phyloP scores from a whole-genome alignment of 192 early-diverging fungal genomes.

The Coemansia sp. region DNA sequence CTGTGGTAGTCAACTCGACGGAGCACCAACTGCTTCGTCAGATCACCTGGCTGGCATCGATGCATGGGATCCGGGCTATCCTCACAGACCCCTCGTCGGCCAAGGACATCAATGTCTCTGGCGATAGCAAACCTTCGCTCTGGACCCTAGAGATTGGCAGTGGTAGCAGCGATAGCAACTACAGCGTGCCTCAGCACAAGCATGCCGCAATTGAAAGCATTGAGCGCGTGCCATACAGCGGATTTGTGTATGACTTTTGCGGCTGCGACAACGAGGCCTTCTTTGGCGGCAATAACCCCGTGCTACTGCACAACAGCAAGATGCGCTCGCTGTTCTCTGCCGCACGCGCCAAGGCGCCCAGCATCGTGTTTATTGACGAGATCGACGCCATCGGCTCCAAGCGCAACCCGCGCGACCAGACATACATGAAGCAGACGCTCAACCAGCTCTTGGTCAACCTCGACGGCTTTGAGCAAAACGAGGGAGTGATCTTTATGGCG shows the following conservation, averaged over 20 bases:
- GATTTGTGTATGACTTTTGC: constrained; percentile 53
- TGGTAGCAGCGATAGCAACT: background rate
- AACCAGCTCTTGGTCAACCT: constrained; percentile 99
- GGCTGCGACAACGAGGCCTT: constrained; percentile 54
- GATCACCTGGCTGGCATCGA: constrained; percentile 47
- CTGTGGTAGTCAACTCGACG: constrained; percentile 6
- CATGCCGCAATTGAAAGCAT: constrained; percentile 32
- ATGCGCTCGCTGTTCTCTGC: constrained; percentile 61
- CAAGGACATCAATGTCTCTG: background rate
- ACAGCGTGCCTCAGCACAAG: constrained; percentile 6
- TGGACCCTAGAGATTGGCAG: constrained; percentile 19
- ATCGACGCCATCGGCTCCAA: constrained; percentile 97
- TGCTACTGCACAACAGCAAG: constrained; percentile 55
- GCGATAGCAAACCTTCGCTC: background rate
- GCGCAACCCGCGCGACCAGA: constrained; percentile 89
- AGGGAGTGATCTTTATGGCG: constrained; percentile 97
- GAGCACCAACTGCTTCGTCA: constrained; percentile 33
- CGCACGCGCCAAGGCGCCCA: constrained; percentile 73
- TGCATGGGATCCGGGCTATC: constrained; percentile 27
- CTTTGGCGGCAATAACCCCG: constrained; percentile 53
- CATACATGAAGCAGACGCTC: constrained; percentile 96
- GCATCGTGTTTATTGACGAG: constrained; percentile 99
- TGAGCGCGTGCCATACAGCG: constrained; percentile 25
- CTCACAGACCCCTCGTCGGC: background rate
- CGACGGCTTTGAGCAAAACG: constrained; percentile 95